Percentiles rank a stretch among this genome's conserved stretches.
Evolutionary conservation across 768 basidiomycete species (phyloP).

Genomic region (Rhizopogon rudus): DNA sequence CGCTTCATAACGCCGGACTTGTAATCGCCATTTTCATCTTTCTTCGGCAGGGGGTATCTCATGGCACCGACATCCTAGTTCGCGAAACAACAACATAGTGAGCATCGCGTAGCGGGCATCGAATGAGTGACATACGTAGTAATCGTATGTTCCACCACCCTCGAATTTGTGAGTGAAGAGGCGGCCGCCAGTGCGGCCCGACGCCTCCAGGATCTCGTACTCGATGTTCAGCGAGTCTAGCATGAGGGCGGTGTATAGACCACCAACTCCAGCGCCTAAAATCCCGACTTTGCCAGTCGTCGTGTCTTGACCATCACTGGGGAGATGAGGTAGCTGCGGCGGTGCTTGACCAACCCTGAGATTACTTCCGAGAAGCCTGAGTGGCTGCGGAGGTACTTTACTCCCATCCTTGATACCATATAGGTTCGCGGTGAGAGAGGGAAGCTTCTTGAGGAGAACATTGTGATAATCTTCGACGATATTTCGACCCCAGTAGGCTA

Average conservation of each 20-base stretch:
- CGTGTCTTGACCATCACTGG: background rate
- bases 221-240: slow-evolving; percentile 35
- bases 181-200: slow-evolving; percentile 36
- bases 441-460: slow-evolving; percentile 3
- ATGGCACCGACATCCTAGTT: slow-evolving; percentile 35
- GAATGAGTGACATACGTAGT: slow-evolving; percentile 25
- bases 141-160: slow-evolving; percentile 24
- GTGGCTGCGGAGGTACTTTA: background rate
- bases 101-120: background rate
- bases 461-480: slow-evolving; percentile 10
- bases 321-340: background rate
- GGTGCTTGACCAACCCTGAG: too few relatives aligned
- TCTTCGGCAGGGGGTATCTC: slow-evolving; percentile 29
- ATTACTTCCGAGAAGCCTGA: too few relatives aligned
- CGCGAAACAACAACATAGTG: background rate
- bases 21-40: slow-evolving; percentile 6
- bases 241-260: slow-evolving; percentile 41
- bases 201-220: slow-evolving; percentile 44
- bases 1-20: slow-evolving; percentile 27
- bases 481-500: slow-evolving; percentile 11
- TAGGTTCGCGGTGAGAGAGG: background rate
- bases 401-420: background rate
- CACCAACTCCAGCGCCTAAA: slow-evolving; percentile 19
- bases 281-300: slow-evolving; percentile 14
- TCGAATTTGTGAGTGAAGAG: slow-evolving; percentile 39